Evolutionary conservation across 1,284 basidiomycete species (phyloP).

Genomic region (Somion occarium): DNA sequence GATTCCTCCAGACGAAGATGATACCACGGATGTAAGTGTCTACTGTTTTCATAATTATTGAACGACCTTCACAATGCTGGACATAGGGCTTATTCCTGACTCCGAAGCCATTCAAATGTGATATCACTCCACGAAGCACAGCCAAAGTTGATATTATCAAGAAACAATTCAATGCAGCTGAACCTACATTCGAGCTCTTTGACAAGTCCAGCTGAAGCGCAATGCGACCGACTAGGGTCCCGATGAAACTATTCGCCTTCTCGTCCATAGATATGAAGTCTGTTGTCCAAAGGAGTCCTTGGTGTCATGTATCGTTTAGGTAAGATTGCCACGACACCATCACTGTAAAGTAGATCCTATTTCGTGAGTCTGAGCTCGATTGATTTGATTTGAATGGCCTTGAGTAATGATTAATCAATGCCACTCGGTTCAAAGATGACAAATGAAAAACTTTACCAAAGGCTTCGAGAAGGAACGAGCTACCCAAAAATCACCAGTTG

Average conservation of each 20-base stretch:
- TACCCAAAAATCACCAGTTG: slow-evolving; percentile 25
- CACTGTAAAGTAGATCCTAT: no score
- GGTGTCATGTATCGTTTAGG: no score
- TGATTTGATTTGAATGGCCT: no score
- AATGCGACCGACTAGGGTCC: no score
- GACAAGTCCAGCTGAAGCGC: no score
- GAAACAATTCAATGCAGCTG: background rate
- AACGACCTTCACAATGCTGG: background rate
- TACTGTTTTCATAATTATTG: background rate
- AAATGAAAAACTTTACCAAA: slow-evolving; percentile 17
- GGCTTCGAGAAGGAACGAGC: slow-evolving; percentile 27
- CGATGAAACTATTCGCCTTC: no score
- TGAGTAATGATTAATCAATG: no score
- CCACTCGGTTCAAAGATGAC: background rate
- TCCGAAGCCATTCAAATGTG: slow-evolving; percentile 9
- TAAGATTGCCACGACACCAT: no score
- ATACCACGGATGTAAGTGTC: slow-evolving; percentile 1
- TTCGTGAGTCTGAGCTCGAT: no score
- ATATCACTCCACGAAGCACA: slow-evolving; percentile 5
- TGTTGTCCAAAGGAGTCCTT: no score
- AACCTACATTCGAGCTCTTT: slow-evolving; percentile 1
- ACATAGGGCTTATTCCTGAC: background rate
- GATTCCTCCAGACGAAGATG: slow-evolving; percentile 2
- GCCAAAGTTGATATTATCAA: slow-evolving; percentile 6
- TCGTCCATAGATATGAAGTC: no score